Evolutionary conservation across 441 rosid genomes (phyloP).

Genomic region (Populus hybrid): DNA sequence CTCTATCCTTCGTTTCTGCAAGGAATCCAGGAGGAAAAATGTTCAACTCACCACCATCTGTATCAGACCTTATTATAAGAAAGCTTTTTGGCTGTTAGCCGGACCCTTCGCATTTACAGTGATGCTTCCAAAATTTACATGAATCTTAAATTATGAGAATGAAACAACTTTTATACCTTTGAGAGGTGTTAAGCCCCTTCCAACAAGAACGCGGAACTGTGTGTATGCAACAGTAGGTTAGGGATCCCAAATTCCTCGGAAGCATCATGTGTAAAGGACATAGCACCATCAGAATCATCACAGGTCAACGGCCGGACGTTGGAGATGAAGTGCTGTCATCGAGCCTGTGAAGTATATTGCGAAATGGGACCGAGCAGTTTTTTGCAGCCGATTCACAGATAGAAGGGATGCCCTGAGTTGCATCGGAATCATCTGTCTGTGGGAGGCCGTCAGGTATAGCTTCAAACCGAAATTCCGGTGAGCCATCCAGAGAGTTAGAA

Average conservation of each 20-base stretch:
- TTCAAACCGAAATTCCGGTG: slow-evolving; percentile 22
- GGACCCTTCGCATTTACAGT: not conserved
- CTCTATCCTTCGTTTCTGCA: not conserved
- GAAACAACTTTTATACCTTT: not conserved
- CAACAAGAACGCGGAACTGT: not conserved
- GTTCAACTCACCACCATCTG: not conserved
- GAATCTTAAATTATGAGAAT: not conserved
- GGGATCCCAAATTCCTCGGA: slow-evolving; percentile 1
- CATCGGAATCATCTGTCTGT: slow-evolving; percentile 18
- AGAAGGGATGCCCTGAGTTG: slow-evolving; percentile 17
- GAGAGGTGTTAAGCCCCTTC: not conserved
- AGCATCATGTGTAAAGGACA: slow-evolving; percentile 8
- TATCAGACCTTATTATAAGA: not conserved
- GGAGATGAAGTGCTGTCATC: not conserved
- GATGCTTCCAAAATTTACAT: not conserved
- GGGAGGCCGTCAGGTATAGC: slow-evolving; percentile 37
- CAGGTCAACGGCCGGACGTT: not conserved
- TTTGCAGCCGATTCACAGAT: not conserved
- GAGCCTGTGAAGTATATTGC: not conserved
- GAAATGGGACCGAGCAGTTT: not conserved
- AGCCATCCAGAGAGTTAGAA: slow-evolving; percentile 15
- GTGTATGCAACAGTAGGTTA: not conserved
- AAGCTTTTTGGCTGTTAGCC: not conserved
- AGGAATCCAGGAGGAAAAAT: not conserved
- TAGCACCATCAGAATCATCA: not conserved